Evolutionary conservation across 108 stramenopile species (phyloP).

Genomic region (Cylindrotheca fusiformis): DNA sequence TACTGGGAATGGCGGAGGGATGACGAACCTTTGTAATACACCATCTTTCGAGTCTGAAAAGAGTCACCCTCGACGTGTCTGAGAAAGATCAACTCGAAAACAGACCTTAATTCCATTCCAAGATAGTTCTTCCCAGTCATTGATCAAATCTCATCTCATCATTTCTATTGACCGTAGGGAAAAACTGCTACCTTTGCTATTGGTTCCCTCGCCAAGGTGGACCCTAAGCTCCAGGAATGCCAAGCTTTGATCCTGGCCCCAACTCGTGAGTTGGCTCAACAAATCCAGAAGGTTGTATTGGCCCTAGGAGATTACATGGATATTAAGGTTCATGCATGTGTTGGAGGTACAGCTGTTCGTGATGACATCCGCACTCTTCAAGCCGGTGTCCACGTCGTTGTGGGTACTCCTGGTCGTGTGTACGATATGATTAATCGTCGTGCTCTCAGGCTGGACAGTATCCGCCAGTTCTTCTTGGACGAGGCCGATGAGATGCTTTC

Average conservation of each 20-base stretch:
- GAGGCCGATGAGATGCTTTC: constrained; percentile 99
- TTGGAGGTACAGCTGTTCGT: constrained; percentile 99
- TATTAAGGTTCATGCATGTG: constrained; percentile 96
- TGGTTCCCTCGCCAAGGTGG: constrained; percentile 95
- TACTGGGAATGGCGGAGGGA: constrained; percentile 39
- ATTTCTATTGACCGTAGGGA: constrained; percentile 52
- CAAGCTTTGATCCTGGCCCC: constrained; percentile 98
- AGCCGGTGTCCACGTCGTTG: constrained; percentile 97
- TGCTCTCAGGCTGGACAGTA: constrained; percentile 89
- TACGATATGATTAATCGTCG: constrained; percentile 99
- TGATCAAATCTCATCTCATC: neutral
- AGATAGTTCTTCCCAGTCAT: neutral
- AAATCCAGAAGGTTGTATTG: constrained; percentile 99
- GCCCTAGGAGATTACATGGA: constrained; percentile 99
- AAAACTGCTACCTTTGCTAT: constrained; percentile 99
- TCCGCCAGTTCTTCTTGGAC: constrained; percentile 97
- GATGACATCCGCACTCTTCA: constrained; percentile 99
- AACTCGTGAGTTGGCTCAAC: constrained; percentile 99
- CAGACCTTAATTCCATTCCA: constrained; percentile 56
- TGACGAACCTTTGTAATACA: constrained; percentile 79
- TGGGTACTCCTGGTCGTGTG: constrained; percentile 99
- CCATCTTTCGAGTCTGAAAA: constrained; percentile 99
- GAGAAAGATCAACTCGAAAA: constrained; percentile 82
- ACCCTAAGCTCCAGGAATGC: constrained; percentile 87
- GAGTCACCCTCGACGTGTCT: constrained; percentile 91